Evolutionary conservation across 2,329 filamentous ascomycete species (phyloP), one percentile per base, ranked within the genome.

Genomic region (Thelonectria rubi): DNA sequence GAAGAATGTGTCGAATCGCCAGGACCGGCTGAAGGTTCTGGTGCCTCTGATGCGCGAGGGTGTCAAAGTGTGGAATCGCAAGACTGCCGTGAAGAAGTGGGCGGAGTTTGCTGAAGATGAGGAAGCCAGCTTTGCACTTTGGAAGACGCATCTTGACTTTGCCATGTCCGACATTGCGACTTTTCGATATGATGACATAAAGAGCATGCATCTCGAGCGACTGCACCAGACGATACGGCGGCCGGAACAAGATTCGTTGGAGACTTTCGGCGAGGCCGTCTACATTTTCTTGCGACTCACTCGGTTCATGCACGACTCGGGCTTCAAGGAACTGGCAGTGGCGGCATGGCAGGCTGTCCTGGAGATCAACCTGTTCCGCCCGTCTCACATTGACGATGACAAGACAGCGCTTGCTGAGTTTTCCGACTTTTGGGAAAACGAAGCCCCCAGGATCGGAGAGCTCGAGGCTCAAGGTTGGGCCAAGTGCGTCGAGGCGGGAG

Each of bases 401-500:
- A 55, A 69, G 11, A 66, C 65, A n/a, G 60, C 66, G 0, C 42
- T 81, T 11, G 72, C 76, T 2, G 72, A 73, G 0, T 91, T 97
- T 63, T 80, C 85, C 49, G 83, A 88, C 2, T 97, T 95, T 65
- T 98, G 95, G 95, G 93, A 97, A 61, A 91, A 88, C 58, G 94
- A 97, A 72, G 83, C 87, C 0, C 81, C 91, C 0, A 86, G 94
- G 6, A 84, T 97, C 55, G 94, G 94, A 10, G 94, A 98, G 68
- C 71, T 77, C 1, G 82, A 80, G 2, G 89, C 92, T 3, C 81
- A 82, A 63, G 93, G 93, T 1, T 97, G 93, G 93, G 74, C 71
- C 2, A 71, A 79, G n/a, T 88, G 82, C 66, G 75, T 79, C 14
- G 70, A 75, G n/a, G 71, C 68, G 15, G 72, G 61, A 1, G 77